Evolutionary conservation across 352 stramenopile species (phyloP).

Genomic region (Phytophthora quininea): DNA sequence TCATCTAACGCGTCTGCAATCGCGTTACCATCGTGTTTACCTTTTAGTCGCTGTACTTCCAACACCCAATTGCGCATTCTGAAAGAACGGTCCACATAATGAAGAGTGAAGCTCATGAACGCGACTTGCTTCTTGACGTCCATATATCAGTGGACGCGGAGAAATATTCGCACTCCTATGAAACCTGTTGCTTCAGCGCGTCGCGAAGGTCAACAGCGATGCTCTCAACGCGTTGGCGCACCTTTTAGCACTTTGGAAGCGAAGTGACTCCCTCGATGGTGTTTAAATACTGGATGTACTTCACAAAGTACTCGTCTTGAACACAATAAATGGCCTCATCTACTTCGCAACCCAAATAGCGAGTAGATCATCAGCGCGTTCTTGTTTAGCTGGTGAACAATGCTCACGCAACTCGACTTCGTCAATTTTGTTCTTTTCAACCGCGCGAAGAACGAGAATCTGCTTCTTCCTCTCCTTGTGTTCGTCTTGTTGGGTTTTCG

Average conservation of each 20-base stretch:
- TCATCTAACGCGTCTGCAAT: not conserved
- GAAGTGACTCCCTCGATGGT: not conserved
- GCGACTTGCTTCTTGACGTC: not conserved
- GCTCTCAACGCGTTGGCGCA: not conserved
- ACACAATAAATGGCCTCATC: not conserved
- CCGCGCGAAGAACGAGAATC: not conserved
- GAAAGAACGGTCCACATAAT: not conserved
- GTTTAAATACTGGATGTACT: not conserved
- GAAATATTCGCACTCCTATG: not conserved
- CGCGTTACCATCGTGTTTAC: not conserved
- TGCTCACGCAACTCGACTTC: not conserved
- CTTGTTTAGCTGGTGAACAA: not conserved
- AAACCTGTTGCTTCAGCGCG: not conserved
- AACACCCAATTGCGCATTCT: not conserved
- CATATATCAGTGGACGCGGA: not conserved
- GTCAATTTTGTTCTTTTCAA: too few relatives aligned
- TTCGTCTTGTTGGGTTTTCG: not conserved
- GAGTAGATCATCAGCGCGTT: not conserved
- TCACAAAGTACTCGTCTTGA: not conserved
- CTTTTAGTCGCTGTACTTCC: not conserved
- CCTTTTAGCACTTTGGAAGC: not conserved
- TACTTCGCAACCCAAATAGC: constrained; percentile 1
- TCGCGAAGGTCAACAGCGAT: not conserved
- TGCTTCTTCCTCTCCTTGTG: not conserved
- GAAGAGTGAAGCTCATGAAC: not conserved